Base-by-base conservation (phyloP, 768 basidiomycete genomes). In the Tulasnella sp. region DNA sequence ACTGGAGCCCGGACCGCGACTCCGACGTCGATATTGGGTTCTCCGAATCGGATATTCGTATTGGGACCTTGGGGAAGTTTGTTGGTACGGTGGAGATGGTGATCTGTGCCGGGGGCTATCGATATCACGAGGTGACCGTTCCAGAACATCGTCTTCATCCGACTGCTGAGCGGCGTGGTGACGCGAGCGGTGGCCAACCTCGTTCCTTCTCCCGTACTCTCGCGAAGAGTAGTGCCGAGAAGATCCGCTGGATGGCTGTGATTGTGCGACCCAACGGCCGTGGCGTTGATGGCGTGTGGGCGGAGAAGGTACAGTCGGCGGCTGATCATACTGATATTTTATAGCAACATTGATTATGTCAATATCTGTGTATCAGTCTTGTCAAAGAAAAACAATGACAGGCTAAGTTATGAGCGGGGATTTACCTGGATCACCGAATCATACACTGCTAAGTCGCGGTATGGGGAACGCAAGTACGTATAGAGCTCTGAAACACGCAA, bases 391-490 rank as follows among this genome's bases (percentile, higher is more conserved):
- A 22, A 31, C 29, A n/a, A 52, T 17, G 64, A n/a, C 25, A 36
- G 12, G 34, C 34, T n/a, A 25, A 25, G 74, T 17, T 15, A 15
- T 25, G 68, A 80, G 82, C 78, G 79, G 22, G 15, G 2, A 58
- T 58, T 58, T 29, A 93, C 95, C 88, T 97, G 95, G 17, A 89
- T 93, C 6, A 89, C 86, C 17, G 86, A 86, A 81, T 98, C 96
- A 81, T 96, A 98, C 14, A 88, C 86, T 72, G 89, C 87, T 31
- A 97, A 86, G 82, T 96, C 94, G 80, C 89, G 89, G 82, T 89
- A 97, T 1, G 96, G 96, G 11, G 94, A 96, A 71, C 96, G 88
- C 25, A 97, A 86, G 81, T 93, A 98, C 54, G 88, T 89, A 82
- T 97, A 97, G 49, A 97, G 87, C 83, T 98, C 96, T 96, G 78